Base-by-base conservation (phyloP, 2,329 filamentous ascomycete genomes). In the Stagonosporopsis cucurbitacearum region DNA sequence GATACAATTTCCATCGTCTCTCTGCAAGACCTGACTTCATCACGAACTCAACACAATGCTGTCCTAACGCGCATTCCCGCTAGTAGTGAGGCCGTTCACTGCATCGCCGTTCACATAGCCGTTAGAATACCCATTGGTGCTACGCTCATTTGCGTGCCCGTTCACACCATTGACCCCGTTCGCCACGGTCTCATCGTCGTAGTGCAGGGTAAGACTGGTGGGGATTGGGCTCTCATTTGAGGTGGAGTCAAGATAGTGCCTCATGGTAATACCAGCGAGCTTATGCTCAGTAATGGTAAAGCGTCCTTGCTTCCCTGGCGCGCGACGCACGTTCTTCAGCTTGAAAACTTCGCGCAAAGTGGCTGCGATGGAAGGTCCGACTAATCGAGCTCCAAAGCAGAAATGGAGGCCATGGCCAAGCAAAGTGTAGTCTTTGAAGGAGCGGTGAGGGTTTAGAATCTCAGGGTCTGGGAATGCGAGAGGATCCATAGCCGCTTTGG, bases 241-340 rank as follows among this genome's bases (percentile, higher is more conserved):
- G 62, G 75, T 80, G 7, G 71, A 72, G 72, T 83, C 81, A 39
- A 84, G 66, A 60, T 82, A 84, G 48, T 77, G 69, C 64, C 76
- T 76, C 73, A 81, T 78, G 46, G 76, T 77, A 2, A 82, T 74
- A 2, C 80, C 81, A 7, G 77, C 80, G 63, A 83, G 66, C 17
- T 80, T 71, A 48, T 79, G 74, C 56, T 81, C 76, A 0, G 80
- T 75, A 11, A 74, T 72, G 2, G 68, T 73, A 48, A 84, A 82
- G 1, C 54, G 56, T 2, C 71, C 71, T 54, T 69, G 67, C 33
- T 64, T 68, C 6, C 71, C 70, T 12, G 69, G 68, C 15, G 69
- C 70, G 4, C 70, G 57, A 8, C 71, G 61, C 13, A 74, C 53
- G 44, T 74, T 74, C 50, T 66, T 69, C 41, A 74, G 56, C 55